These are phyloP conservation scores for Suillus alpinus DNA, from an alignment of 768 basidiomycete genomes.

Conservation along the genomic window DNA sequence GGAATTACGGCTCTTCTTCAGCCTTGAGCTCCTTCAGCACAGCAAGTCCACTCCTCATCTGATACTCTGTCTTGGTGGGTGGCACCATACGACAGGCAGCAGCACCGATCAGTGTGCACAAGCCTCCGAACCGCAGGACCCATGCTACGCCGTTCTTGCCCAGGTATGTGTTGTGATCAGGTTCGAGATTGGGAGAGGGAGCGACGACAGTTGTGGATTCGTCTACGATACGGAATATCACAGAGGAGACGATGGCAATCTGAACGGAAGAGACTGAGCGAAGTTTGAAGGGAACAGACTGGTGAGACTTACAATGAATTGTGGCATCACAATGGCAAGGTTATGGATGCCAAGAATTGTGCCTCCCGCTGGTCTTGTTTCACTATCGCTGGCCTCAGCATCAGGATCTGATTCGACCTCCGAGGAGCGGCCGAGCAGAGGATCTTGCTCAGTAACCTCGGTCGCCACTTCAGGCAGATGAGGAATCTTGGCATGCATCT, in stretches of 20 bases:
- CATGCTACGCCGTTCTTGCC: constrained; percentile 91
- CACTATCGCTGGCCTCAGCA: constrained; percentile 17
- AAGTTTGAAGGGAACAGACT: not conserved
- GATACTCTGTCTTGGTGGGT: constrained; percentile 87
- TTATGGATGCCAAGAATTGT: constrained; percentile 96
- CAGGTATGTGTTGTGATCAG: constrained; percentile 55
- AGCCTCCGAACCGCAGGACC: constrained; percentile 90
- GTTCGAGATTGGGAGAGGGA: constrained; percentile 34
- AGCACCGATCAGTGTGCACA: constrained; percentile 81
- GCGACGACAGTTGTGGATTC: constrained; percentile 24
- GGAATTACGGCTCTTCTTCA: constrained; percentile 44
- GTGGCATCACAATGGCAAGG: constrained; percentile 91
- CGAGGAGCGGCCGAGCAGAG: constrained; percentile 56
- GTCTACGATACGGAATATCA: constrained; percentile 84
- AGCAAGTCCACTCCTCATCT: constrained; percentile 78
- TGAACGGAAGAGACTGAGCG: constrained; percentile 24
- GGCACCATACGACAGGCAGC: constrained; percentile 77
- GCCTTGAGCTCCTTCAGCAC: constrained; percentile 76
- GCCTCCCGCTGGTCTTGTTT: constrained; percentile 67
- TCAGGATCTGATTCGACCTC: constrained; percentile 42
- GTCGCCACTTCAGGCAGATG: constrained; percentile 27
- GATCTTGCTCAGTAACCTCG: constrained; percentile 40
- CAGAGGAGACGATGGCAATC: constrained; percentile 84
- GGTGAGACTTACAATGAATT: constrained; percentile 74
- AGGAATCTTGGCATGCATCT: constrained; percentile 45